Base-by-base conservation (phyloP, 345 rosid species). In the Orychophragmus violaceus region DNA sequence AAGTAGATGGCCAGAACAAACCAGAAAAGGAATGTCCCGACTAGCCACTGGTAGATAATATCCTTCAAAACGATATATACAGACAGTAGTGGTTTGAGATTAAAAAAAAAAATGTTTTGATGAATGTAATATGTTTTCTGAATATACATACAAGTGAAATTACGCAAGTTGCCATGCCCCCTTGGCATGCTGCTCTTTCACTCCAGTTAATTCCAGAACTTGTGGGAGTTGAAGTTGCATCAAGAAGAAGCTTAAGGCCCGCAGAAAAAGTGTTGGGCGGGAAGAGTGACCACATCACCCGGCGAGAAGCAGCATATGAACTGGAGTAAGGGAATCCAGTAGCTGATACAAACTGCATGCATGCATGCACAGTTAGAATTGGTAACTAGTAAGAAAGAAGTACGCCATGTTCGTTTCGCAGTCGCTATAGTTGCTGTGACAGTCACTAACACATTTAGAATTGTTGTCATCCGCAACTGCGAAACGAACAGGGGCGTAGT, bases 221-320 rank as follows among this genome's bases (percentile, higher is more conserved):
- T 78, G 67, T 75, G 2, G 86, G 83, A 57, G 86, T 70, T 66
- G 72, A 30, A 59, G 90, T 86, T 35, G 87, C 97, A 8, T 35
- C 67, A 59, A 84, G 69, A 30, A 90, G 94, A 29, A 76, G 68
- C 16, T 45, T 35, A 35, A 88, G 69, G 36, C 85, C 84, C 30
- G 77, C 29, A 19, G 91, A 84, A 36, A 93, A 85, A 69, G 88
- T 90, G 85, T 88, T 90, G 6, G 97, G 97, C 1, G 96, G 94
- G 76, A 83, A 93, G 19, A 93, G 39, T 29, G 96, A 90, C 98
- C 89, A 93, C 77, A 88, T 17, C 74, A 6, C 45, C 49, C 76
- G 80, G 27, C 69, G 23, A 21, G 50, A 21, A 24, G n/a, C 18
- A 23, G 84, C 23, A 3, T 64, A 54, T 3, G 8, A 7, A 6